Conservation (phyloP, 2,329 filamentous ascomycete species). For the Xenosphaeropsis pyriputrescens region DNA sequence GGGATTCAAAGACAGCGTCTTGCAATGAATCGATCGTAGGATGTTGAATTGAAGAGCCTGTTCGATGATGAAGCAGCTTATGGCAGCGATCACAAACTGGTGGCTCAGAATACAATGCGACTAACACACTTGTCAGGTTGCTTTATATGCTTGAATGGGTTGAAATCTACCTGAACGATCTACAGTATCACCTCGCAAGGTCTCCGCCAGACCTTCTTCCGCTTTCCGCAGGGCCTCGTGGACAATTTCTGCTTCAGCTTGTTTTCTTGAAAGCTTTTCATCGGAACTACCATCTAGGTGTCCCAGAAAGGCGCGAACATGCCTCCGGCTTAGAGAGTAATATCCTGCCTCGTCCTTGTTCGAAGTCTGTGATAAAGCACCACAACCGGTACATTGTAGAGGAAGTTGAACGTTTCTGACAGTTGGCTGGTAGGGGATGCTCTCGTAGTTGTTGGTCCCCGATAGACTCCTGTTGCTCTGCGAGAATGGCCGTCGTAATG, state of each 20-base stretch:
- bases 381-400: constrained; percentile 46
- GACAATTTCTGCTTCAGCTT: constrained; percentile 3
- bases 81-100: constrained; percentile 85
- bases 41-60: constrained; percentile 59
- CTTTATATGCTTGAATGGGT: too few relatives aligned
- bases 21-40: constrained; percentile 70
- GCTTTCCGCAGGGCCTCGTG: too few relatives aligned
- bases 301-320: constrained; percentile 31
- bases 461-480: too few relatives aligned
- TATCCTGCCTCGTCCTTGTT: constrained; percentile 37
- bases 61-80: constrained; percentile 60
- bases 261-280: too few relatives aligned
- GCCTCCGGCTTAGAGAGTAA: constrained; percentile 35
- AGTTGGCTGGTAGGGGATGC: neutral
- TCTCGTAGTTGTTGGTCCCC: too few relatives aligned
- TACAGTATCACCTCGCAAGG: too few relatives aligned
- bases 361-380: constrained; percentile 44
- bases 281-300: constrained; percentile 1
- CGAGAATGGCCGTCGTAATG: too few relatives aligned
- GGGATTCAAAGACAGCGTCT: constrained; percentile 76
- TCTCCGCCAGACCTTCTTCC: too few relatives aligned
- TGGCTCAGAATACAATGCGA: neutral
- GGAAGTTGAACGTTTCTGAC: constrained; percentile 25
- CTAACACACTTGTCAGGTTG: too few relatives aligned
- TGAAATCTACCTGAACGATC: too few relatives aligned